Base-by-base conservation (phyloP, 2,329 filamentous ascomycete genomes). In the Aspergillus unguis region DNA sequence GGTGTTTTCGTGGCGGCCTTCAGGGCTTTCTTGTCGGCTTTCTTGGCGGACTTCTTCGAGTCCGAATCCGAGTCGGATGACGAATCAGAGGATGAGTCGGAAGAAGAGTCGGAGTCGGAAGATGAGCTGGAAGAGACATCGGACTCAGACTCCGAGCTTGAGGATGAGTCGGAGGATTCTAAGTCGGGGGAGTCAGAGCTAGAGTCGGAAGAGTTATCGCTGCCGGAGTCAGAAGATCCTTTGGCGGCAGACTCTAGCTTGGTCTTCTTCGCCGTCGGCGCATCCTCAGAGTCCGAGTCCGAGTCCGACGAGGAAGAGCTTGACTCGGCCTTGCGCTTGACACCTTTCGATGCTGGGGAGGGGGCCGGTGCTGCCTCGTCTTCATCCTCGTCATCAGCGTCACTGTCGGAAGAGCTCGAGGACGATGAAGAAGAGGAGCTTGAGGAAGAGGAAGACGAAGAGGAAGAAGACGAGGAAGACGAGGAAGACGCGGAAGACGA, bases 281-380 rank as follows among this genome's bases (percentile, higher is more conserved):
- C 71, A 53, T 79, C 74, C 49, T 70, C 71, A 2, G 75, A 76
- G 7, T 58, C 57, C 8, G 63, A 62, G 2, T 65, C 65, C 0
- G 66, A 69, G 5, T 17, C 17, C 17, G 61, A 62, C 3, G 71
- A 72, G 52, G 66, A 69, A 36, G 70, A 76, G 58, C 68, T 74
- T 7, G 71, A 69, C 45, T 71, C 70, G 6, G 81, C 81, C 73
- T 86, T 86, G 52, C 83, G 79, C 71, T 86, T 86, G 53, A 80
- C 64, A 2, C 71, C 71, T 29, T 80, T 79, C 6, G 62, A 45
- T 41, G 69, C 64, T 23, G 64, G 53, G 17, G 67, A 56, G 32
- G 64, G 62, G 17, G 77, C 75, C 4, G 59, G 48, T 26, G 61
- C 54, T 7, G 76, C 75, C 68, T 83, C 81, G 35, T 82, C 77